Evolutionary conservation across 345 rosid species (phyloP).

Genomic region (Corymbia maculata): DNA sequence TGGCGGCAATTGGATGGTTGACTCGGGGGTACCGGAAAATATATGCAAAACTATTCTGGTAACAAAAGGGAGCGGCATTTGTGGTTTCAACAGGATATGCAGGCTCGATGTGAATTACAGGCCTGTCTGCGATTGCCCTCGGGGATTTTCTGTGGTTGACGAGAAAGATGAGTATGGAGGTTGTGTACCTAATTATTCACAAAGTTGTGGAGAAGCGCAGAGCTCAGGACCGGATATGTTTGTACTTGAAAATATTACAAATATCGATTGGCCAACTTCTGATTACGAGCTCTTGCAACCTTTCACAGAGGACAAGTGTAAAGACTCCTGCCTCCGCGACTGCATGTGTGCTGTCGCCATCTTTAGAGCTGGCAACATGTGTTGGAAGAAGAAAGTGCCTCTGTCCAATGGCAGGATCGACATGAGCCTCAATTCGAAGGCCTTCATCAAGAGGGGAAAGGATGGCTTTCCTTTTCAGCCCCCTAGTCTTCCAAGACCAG

Average conservation of each 20-base stretch:
- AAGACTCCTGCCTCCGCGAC: conserved; percentile 18
- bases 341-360: conserved; percentile 24
- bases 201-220: conserved; percentile 1
- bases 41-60: background rate
- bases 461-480: background rate
- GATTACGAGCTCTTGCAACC: conserved; percentile 13
- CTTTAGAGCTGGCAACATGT: background rate
- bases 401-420: conserved; percentile 19
- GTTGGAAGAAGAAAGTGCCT: conserved; percentile 33
- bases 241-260: background rate
- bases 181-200: conserved; percentile 10
- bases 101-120: background rate
- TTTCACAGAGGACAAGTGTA: conserved; percentile 9
- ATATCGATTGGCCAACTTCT: conserved; percentile 14
- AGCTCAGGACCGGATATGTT: background rate
- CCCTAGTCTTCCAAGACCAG: background rate
- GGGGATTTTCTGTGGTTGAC: conserved; percentile 2
- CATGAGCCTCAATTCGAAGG: background rate
- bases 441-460: conserved; percentile 16
- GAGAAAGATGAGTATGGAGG: background rate
- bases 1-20: background rate
- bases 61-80: conserved; percentile 5
- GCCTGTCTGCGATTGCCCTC: conserved; percentile 15
- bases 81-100: conserved; percentile 27
- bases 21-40: conserved; percentile 2